Evolutionary conservation across 2,329 filamentous ascomycete genomes (phyloP), one percentile per base, ranked within the genome.

Genomic region (Ceratocystis huliohia): DNA sequence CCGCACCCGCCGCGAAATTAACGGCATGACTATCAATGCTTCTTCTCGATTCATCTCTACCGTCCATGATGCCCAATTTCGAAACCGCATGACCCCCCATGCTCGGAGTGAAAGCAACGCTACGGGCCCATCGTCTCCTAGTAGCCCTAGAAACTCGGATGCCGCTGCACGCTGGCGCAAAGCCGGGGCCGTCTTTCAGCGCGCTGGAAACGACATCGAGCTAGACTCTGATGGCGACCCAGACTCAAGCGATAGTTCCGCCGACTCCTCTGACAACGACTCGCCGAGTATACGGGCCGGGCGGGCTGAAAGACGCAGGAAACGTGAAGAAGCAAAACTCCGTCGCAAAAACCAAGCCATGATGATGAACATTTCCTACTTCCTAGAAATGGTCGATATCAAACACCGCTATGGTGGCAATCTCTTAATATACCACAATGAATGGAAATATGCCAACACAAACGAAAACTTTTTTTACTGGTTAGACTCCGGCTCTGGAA

Each of bases 391-490:
- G 88, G 86, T 93, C 6, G 89, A 94, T 73, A 77, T 86, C 61
- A 92, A 95, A 74, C 91, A 96, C 73, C 84, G 91, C 3, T 95
- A 96, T 72, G 92, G 91, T 3, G 88, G 86, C 65, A 95, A 94
- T 70, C 75, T 96, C 63, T 81, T 88, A 41, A 82, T 84, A 41
- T 96, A 96, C 71, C 92, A 96, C 72, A 83, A 85, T 68, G 84
- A 88, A 70, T 96, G 92, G 92, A 91, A 91, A 74, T 84, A 82
- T 68, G 79, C 84, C 1, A 79, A 88, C 33, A 93, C 90, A 0
- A 83, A 85, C 3, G 88, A 96, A 73, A 96, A 94, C 73, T 96
- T 92, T 80, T 96, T 96, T 74, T 93, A 91, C 76, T 96, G 92
- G 91, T 79, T 96, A 1, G 92, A 96, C 73, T 80, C 88, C 67